Evolutionary conservation across 2,329 filamentous ascomycete species (phyloP).

Genomic region (Eutypa lata): DNA sequence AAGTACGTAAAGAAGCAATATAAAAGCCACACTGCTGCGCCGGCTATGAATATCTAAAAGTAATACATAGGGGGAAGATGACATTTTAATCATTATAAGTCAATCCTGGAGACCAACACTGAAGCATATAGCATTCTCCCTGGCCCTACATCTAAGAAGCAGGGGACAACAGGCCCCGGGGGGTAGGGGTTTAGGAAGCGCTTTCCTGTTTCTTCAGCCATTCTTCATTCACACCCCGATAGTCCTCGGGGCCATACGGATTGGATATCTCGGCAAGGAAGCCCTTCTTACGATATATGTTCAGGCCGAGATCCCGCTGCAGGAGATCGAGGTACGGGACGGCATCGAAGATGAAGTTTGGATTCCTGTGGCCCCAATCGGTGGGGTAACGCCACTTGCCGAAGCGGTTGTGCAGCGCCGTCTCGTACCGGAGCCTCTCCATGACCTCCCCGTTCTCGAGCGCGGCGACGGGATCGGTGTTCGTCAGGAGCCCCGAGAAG

Average conservation of each 20-base stretch:
- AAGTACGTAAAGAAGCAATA: no score
- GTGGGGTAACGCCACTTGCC: constrained; percentile 66
- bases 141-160: no score
- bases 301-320: constrained; percentile 62
- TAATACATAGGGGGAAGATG: no score
- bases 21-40: no score
- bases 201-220: constrained; percentile 32
- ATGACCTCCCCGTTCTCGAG: constrained; percentile 35
- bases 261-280: constrained; percentile 49
- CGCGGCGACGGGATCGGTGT: constrained; percentile 5
- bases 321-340: constrained; percentile 71
- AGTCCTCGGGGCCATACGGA: constrained; percentile 59
- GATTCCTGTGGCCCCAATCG: constrained; percentile 60
- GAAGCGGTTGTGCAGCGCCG: constrained; percentile 64
- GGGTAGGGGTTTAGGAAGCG: background rate
- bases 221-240: constrained; percentile 50
- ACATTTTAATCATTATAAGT: no score
- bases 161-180: no score
- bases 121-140: no score
- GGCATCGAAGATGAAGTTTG: constrained; percentile 74
- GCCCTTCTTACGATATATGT: constrained; percentile 52
- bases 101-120: no score
- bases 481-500: constrained; percentile 43
- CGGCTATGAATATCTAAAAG: no score
- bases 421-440: constrained; percentile 45